Evolutionary conservation across 768 basidiomycete genomes (phyloP), one percentile per base, ranked within the genome.

Genomic region (Cyclocybe aegerita): DNA sequence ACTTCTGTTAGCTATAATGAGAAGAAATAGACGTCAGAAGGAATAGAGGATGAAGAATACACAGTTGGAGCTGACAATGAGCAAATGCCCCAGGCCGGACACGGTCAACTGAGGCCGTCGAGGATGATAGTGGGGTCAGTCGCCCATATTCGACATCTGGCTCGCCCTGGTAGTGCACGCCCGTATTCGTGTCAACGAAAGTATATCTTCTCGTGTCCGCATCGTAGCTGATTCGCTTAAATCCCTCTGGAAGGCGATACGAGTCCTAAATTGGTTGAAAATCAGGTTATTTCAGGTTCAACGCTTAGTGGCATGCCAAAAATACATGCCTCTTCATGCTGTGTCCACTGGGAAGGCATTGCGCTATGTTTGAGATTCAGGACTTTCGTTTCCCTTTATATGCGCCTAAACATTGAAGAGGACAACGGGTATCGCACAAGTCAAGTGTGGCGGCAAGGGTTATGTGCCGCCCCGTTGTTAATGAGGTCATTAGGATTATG

Each of bases 161-260:
- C 23, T 69, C 68, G 29, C 75, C 71, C 41, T 69, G 60, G 60
- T 80, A 83, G 4, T 74, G 57, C 10, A 63, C 65, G 0, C 80
- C 81, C 23, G 23, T 23, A 3, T 70, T 59, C 2, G 55, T 53
- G 48, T 83, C 81, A 31, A 67, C 59, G 43, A 82, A 83, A 4
- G 71, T 76, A 50, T 82, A 83, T 10, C 68, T 64, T n/a, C 69
- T 60, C 0, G 75, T 71, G 47, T 83, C 82, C 0, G 78, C 71
- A 53, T 84, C 82, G 48, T 83, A 83, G 2, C 65, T 77, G 9
- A 80, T 67, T 5, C 82, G 70, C 44, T 67, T 71, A 59, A 82
- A 67, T 29, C 80, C 81, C 49, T 71, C 69, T 6, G 76, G 75
- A 6, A 79, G 66, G 37, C 72, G 72, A 34, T 52, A 48, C 4